A percentile compares a stretch with the other conserved stretches of the same genome.
Conservation (phyloP, 2,329 filamentous ascomycete genomes). For the Clonostachys solani region DNA sequence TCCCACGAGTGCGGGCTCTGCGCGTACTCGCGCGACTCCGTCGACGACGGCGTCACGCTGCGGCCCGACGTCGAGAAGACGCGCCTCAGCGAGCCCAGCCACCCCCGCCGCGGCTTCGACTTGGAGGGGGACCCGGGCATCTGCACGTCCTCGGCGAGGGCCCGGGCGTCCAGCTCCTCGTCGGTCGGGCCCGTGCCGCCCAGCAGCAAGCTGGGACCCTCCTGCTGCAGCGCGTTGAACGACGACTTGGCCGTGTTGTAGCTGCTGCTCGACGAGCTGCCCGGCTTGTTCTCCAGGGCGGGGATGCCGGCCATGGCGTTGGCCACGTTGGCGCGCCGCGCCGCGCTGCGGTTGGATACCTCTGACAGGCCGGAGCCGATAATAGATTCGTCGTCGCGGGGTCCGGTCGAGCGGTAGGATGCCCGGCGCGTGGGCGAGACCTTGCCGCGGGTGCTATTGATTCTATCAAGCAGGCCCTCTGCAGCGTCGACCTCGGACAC, state of each 20-base stretch:
- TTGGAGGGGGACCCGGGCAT: conserved; percentile 53
- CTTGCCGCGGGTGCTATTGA: conserved; percentile 27
- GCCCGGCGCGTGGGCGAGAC: conserved; percentile 30
- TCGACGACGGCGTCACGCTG: conserved; percentile 8
- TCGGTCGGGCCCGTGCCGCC: conserved; percentile 5
- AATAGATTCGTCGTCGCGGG: conserved; percentile 42
- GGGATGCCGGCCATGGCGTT: background rate
- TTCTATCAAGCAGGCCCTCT: conserved; percentile 44
- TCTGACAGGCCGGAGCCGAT: conserved; percentile 56
- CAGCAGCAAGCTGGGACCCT: conserved; percentile 45
- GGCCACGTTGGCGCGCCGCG: background rate
- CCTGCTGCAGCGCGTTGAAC: conserved; percentile 46
- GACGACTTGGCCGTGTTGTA: conserved; percentile 51
- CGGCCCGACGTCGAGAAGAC: conserved; percentile 46
- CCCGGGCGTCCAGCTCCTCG: too few relatives aligned
- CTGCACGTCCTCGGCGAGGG: conserved; percentile 23
- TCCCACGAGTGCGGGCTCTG: conserved; percentile 2
- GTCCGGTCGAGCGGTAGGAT: conserved; percentile 24
- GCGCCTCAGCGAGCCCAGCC: conserved; percentile 65
- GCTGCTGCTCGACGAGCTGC: conserved; percentile 33
- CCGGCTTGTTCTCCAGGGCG: conserved; percentile 21
- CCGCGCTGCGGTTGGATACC: conserved; percentile 18
- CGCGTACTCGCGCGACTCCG: background rate
- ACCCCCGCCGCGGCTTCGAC: conserved; percentile 51
- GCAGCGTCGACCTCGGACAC: conserved; percentile 51